These are phyloP conservation scores for Melianthus villosus DNA, from an alignment of 441 rosid species.

Conservation along the genomic window DNA sequence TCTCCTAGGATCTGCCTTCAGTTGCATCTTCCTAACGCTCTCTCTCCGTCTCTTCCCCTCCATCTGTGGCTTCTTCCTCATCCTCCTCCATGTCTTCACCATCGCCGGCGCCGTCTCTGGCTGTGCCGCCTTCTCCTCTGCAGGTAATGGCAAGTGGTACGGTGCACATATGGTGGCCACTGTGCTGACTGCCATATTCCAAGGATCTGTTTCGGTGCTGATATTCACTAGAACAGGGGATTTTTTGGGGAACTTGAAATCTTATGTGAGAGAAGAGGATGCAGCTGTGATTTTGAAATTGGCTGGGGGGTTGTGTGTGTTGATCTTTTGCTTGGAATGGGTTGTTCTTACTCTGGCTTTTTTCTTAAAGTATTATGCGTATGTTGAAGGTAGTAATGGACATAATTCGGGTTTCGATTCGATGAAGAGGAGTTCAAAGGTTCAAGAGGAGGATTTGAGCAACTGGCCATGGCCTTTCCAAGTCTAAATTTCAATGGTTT, in stretches of 20 bases:
- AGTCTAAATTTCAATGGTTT: constrained; percentile 9
- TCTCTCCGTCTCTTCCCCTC: constrained; percentile 80
- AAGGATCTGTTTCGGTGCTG: constrained; percentile 20
- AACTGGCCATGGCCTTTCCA: constrained; percentile 25
- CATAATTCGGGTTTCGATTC: neutral
- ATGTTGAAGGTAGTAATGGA: constrained; percentile 1
- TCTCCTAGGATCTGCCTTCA: constrained; percentile 72
- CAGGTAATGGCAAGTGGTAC: constrained; percentile 30
- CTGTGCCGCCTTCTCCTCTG: constrained; percentile 40
- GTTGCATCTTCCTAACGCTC: constrained; percentile 76
- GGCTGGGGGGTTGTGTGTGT: constrained; percentile 17
- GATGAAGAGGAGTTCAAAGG: constrained; percentile 9
- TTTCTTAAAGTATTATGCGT: constrained; percentile 19
- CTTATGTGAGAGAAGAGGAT: constrained; percentile 22
- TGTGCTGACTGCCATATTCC: constrained; percentile 21
- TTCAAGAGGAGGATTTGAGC: constrained; percentile 14
- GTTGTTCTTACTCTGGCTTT: constrained; percentile 21
- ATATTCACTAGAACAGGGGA: constrained; percentile 17
- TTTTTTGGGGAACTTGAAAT: constrained; percentile 18
- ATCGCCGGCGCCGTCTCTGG: constrained; percentile 55
- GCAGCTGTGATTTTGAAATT: constrained; percentile 17
- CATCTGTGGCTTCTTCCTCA: constrained; percentile 48
- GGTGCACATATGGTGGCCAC: constrained; percentile 61
- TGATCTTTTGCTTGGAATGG: constrained; percentile 23
- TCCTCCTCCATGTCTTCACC: constrained; percentile 61